Percentiles rank a stretch among this genome's conserved stretches.
Evolutionary conservation across 352 stramenopile species (phyloP).

Genomic region (Peronospora farinosa): DNA sequence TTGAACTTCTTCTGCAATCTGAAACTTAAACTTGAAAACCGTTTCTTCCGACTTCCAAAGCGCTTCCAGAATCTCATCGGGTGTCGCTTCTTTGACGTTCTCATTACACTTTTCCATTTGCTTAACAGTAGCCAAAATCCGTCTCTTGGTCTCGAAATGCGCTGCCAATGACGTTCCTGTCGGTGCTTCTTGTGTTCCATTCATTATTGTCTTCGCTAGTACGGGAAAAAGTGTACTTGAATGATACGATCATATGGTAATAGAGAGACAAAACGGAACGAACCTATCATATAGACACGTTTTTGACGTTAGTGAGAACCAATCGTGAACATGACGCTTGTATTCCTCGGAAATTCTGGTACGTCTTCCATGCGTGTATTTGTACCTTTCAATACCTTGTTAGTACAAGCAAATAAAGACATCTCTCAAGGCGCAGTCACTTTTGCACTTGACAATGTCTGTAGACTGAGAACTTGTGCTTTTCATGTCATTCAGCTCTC

Average conservation of each 20-base stretch:
- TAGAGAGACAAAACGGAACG: background rate
- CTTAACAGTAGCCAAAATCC: constrained; percentile 29
- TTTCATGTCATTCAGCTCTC: constrained; percentile 33
- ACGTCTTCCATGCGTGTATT: constrained; percentile 7
- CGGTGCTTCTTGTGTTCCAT: constrained; percentile 22
- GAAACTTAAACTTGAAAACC: constrained; percentile 44
- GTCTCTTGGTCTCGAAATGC: constrained; percentile 46
- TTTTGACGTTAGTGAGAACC: constrained; percentile 12
- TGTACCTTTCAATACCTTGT: background rate
- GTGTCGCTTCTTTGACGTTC: constrained; percentile 30
- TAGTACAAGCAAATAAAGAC: background rate
- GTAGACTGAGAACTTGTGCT: constrained; percentile 13
- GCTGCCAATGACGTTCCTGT: constrained; percentile 27
- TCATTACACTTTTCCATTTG: constrained; percentile 25
- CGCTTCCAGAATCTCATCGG: constrained; percentile 27
- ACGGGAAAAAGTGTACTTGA: background rate
- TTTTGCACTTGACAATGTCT: constrained; percentile 1
- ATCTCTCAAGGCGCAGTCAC: background rate
- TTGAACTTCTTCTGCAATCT: too few relatives aligned
- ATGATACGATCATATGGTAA: background rate
- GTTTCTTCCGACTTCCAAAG: constrained; percentile 21
- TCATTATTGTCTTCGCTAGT: constrained; percentile 18
- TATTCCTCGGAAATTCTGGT: constrained; percentile 73
- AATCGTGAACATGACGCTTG: constrained; percentile 37
- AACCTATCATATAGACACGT: background rate